Evolutionary conservation across 2,329 filamentous ascomycete genomes (phyloP), one percentile per base, ranked within the genome.

Genomic region (Delphinella strobiligena): DNA sequence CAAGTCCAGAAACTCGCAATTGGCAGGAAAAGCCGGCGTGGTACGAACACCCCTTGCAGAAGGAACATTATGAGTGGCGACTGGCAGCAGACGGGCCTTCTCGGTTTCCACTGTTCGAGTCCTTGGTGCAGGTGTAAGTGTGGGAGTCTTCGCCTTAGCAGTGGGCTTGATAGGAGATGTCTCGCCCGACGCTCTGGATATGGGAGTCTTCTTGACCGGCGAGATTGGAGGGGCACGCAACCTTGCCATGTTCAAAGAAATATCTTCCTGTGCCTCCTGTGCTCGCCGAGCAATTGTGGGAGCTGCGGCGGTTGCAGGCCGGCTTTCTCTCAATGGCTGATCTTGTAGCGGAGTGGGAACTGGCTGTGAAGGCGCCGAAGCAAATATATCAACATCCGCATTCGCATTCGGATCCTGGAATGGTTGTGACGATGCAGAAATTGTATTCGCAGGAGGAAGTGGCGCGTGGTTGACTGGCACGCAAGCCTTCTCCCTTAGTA

Each of bases 401-500:
- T 41, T 33, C 38, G 36, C 9, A n/a, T 17, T 12, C 12, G 15
- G 2, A n/a, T 18, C 22, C 14, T 38, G 37, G 14, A 35, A 34
- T 22, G 16, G 31, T 22, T 16, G 39, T 14, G 31, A 17, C 15
- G 35, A 34, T 32, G 29, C 34, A 18, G 30, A 19, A 10, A 33
- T 18, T 10, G 19, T 32, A 27, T 32, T 11, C 10, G 34, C 36
- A 14, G 24, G 14, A 40, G 36, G 34, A 8, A 36, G 36, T 19
- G 41, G 38, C 10, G 42, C 36, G 27, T 44, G 39, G 31, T 52
- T 49, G 32, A 54, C 49, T n/a, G 66, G 64, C 35, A 68, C 44
- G 47, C 63, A 64, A 31, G 66, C 63, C 51, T 63, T 67, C 44
- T 57, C 56, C 46, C 51, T 52, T 41, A 67, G 51, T 53, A 71